These are phyloP conservation scores for Cordyceps farinosa DNA, from an alignment of 2,329 filamentous ascomycete species.

Conservation along the genomic window DNA sequence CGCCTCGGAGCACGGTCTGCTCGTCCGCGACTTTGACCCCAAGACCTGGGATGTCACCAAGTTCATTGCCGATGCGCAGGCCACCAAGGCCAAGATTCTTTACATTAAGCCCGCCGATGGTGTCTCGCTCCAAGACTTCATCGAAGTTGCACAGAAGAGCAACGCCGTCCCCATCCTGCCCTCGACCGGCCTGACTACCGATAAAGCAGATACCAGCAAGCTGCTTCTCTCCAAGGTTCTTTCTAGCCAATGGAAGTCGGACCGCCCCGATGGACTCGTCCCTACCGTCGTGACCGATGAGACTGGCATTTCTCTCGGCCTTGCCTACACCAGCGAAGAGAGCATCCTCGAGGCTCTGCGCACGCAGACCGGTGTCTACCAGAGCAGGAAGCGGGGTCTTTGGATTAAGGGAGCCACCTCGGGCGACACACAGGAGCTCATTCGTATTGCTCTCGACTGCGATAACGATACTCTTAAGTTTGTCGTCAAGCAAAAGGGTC, in stretches of 20 bases:
- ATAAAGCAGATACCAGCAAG: slow-evolving; percentile 56
- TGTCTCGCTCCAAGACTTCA: slow-evolving; percentile 43
- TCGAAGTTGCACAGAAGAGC: slow-evolving; percentile 46
- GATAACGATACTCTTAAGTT: slow-evolving; percentile 92
- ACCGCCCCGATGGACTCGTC: slow-evolving; percentile 78
- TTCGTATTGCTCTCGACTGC: slow-evolving; percentile 83
- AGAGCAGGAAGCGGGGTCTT: slow-evolving; percentile 89
- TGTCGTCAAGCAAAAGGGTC: slow-evolving; percentile 81
- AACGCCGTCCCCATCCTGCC: slow-evolving; percentile 71
- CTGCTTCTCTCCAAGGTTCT: slow-evolving; percentile 65
- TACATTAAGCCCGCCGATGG: slow-evolving; percentile 51
- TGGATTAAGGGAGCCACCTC: slow-evolving; percentile 98
- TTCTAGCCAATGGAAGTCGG: slow-evolving; percentile 71
- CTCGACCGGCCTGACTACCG: slow-evolving; percentile 65
- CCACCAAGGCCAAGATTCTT: slow-evolving; percentile 44
- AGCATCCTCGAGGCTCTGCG: slow-evolving; percentile 83
- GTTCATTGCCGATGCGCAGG: slow-evolving; percentile 44
- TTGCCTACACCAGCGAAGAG: slow-evolving; percentile 92
- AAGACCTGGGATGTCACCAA: slow-evolving; percentile 37
- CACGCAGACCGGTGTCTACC: slow-evolving; percentile 80
- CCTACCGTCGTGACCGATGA: slow-evolving; percentile 91
- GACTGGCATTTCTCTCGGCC: slow-evolving; percentile 74
- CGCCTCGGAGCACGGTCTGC: slow-evolving; percentile 47
- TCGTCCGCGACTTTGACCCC: slow-evolving; percentile 51
- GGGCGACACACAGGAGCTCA: slow-evolving; percentile 85